Conservation (phyloP, 805 yeast genomes). For the Candida boidinii region DNA sequence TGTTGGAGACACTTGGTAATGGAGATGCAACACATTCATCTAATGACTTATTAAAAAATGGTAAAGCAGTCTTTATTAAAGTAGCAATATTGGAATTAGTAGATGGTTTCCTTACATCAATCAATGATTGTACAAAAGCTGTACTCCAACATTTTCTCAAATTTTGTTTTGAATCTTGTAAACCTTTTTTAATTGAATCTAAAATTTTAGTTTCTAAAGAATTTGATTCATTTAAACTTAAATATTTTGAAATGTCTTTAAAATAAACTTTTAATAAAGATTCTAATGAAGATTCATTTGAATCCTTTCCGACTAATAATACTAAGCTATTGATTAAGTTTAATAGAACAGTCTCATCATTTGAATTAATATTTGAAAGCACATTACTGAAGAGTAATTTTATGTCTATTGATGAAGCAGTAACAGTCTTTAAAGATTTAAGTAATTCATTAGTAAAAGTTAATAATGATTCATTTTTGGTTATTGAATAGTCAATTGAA, state of each 20-base stretch:
- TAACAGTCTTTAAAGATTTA: conserved; percentile 45
- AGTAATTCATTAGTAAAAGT: conserved; percentile 40
- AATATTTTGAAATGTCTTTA: conserved; percentile 28
- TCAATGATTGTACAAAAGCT: conserved; percentile 32
- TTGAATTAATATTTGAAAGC: conserved; percentile 26
- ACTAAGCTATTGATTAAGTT: conserved; percentile 16
- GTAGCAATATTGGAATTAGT: too few species aligned
- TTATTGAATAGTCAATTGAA: conserved; percentile 13
- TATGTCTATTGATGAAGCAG: conserved; percentile 56
- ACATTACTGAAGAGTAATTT: conserved; percentile 44
- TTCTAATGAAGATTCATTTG: conserved; percentile 57
- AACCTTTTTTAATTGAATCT: conserved; percentile 41
- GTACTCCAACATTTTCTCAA: conserved; percentile 63
- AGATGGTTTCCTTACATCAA: too few species aligned
- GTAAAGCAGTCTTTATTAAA: conserved; percentile 7
- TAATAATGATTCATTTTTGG: conserved; percentile 19
- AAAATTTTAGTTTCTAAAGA: conserved; percentile 16
- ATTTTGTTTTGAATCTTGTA: conserved; percentile 54
- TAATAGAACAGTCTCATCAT: conserved; percentile 20
- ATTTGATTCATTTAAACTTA: conserved; percentile 12
- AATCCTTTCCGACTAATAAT: conserved; percentile 60
- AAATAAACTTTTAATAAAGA: conserved; percentile 43
- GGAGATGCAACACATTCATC: conserved; percentile 45
- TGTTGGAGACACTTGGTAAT: conserved; percentile 40
- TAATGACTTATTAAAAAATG: conserved; percentile 22